phyloP scores from a whole-genome alignment of 2,329 filamentous ascomycete genomes.

The Venturia oleaginea region DNA sequence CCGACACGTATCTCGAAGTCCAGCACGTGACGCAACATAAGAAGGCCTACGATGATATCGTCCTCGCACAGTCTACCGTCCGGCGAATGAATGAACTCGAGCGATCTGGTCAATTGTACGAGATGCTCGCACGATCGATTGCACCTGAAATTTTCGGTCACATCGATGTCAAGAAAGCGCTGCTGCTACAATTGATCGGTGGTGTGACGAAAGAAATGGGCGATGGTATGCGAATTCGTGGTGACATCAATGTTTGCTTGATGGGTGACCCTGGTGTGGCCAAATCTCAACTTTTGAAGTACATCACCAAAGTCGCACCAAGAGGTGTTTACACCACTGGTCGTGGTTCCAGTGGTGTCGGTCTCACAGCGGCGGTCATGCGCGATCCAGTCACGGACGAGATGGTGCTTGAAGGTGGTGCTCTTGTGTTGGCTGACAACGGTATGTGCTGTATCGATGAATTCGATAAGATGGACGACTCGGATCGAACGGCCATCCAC shows the following conservation, averaged over 20 bases:
- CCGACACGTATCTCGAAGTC: slow-evolving; percentile 93
- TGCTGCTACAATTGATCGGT: slow-evolving; percentile 89
- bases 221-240: slow-evolving; percentile 97
- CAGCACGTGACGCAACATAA: slow-evolving; percentile 94
- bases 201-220: slow-evolving; percentile 95
- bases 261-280: slow-evolving; percentile 99
- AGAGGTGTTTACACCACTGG: slow-evolving; percentile 80
- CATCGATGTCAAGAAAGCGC: slow-evolving; percentile 93
- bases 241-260: slow-evolving; percentile 95
- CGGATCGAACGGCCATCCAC: slow-evolving; percentile 73
- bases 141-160: slow-evolving; percentile 96
- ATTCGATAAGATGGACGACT: slow-evolving; percentile 85
- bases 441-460: slow-evolving; percentile 82
- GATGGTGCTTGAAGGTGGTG: slow-evolving; percentile 75
- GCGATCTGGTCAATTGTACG: slow-evolving; percentile 84
- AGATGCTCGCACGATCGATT: slow-evolving; percentile 90
- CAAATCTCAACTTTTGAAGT: slow-evolving; percentile 96
- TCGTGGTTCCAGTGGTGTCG: slow-evolving; percentile 71
- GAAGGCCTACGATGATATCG: slow-evolving; percentile 91
- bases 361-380: slow-evolving; percentile 76
- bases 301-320: slow-evolving; percentile 95
- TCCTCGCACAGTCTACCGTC: slow-evolving; percentile 69
- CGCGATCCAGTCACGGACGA: slow-evolving; percentile 75
- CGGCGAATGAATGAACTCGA: slow-evolving; percentile 78
- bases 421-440: slow-evolving; percentile 71